A percentile compares a stretch with the other conserved stretches of the same genome.
Evolutionary conservation across 192 early-diverging fungal genomes (phyloP).

Genomic region (Jimgerdemannia lactiflua): DNA sequence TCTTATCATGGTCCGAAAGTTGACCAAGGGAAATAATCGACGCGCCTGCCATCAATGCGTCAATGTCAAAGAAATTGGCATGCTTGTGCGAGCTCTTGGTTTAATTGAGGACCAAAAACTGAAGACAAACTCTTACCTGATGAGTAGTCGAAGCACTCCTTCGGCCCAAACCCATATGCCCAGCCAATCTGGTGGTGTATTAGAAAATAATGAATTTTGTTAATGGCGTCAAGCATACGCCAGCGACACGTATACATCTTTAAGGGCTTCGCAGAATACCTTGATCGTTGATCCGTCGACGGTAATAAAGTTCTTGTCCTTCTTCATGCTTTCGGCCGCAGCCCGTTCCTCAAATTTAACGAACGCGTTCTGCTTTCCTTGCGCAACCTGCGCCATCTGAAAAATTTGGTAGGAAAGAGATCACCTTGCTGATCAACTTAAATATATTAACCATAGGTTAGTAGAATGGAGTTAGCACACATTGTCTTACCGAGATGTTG

Average conservation of each 20-base stretch:
- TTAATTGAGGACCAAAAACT: no score
- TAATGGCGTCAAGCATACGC: not conserved
- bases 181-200: slow-evolving; percentile 20
- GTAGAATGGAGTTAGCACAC: not conserved
- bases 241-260: not conserved
- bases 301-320: slow-evolving; percentile 10
- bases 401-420: not conserved
- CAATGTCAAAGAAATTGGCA: no score
- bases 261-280: not conserved
- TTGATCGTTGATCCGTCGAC: slow-evolving; percentile 18
- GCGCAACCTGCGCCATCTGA: slow-evolving; percentile 6
- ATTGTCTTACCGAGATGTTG: slow-evolving; percentile 27
- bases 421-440: no score
- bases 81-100: no score
- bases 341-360: slow-evolving; percentile 14
- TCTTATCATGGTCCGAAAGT: slow-evolving; percentile 21
- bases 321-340: slow-evolving; percentile 11
- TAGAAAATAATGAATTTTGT: slow-evolving; percentile 3
- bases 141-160: slow-evolving; percentile 28
- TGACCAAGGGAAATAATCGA: slow-evolving; percentile 24
- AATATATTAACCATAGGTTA: not conserved
- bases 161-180: slow-evolving; percentile 39
- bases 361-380: slow-evolving; percentile 13
- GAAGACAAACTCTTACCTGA: not conserved
- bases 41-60: slow-evolving; percentile 1